Evolutionary conservation across 2,329 filamentous ascomycete genomes (phyloP).

Genomic region (Paracamarosporium sp.): DNA sequence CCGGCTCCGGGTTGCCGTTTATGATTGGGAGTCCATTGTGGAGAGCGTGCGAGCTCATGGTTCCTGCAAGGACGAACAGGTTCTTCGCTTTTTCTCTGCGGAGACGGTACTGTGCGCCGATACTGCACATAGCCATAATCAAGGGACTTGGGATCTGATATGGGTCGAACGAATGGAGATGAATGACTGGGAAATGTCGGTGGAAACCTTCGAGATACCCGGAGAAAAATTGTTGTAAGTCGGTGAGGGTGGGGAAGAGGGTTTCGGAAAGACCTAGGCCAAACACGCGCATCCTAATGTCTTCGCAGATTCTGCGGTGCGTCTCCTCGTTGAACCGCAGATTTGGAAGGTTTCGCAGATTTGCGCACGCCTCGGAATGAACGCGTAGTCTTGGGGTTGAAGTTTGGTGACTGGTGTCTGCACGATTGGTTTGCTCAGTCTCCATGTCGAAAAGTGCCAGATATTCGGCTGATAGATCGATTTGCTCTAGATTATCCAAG

Average conservation of each 20-base stretch:
- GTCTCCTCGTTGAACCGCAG: conserved; percentile 12
- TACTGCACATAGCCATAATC: conserved; percentile 44
- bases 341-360: conserved; percentile 5
- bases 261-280: conserved; percentile 10
- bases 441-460: conserved; percentile 9
- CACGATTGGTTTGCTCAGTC: background rate
- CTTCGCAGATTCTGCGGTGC: conserved; percentile 17
- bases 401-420: background rate
- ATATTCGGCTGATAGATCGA: conserved; percentile 8
- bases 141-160: conserved; percentile 34
- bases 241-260: conserved; percentile 22
- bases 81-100: conserved; percentile 37
- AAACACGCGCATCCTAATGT: conserved; percentile 13
- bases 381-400: background rate
- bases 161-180: conserved; percentile 39
- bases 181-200: conserved; percentile 42
- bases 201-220: conserved; percentile 44
- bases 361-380: conserved; percentile 7
- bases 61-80: conserved; percentile 23
- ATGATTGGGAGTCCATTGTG: conserved; percentile 12
- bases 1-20: conserved; percentile 10
- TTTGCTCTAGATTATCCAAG: background rate
- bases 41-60: conserved; percentile 18
- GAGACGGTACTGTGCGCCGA: conserved; percentile 44
- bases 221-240: conserved; percentile 35